These are phyloP conservation scores for Phytophthora fragariae DNA, from an alignment of 352 stramenopile species.

Conservation along the genomic window DNA sequence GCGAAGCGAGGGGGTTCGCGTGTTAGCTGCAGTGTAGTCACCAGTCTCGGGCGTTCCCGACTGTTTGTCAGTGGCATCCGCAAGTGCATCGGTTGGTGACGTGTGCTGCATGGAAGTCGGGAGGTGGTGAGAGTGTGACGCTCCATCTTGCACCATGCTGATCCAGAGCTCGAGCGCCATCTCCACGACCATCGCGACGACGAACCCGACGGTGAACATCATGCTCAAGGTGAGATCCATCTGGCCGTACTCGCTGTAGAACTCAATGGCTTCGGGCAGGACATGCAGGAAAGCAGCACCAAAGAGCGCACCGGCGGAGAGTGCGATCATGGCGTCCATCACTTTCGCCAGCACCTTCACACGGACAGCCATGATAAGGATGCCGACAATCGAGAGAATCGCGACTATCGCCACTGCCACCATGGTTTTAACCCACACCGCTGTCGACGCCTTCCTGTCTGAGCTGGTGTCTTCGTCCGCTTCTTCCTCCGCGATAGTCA, in stretches of 20 bases:
- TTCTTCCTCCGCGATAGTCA: conserved; percentile 38
- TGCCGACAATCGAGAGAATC: conserved; percentile 54
- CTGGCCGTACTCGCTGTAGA: conserved; percentile 62
- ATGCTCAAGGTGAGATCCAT: conserved; percentile 67
- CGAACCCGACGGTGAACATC: conserved; percentile 71
- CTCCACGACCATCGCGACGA: conserved; percentile 65
- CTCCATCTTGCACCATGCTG: conserved; percentile 39
- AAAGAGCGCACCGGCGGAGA: conserved; percentile 76
- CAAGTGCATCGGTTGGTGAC: conserved; percentile 11
- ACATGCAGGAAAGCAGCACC: conserved; percentile 82
- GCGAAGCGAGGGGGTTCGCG: not conserved
- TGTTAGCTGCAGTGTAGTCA: conserved; percentile 25
- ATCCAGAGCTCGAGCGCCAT: conserved; percentile 60
- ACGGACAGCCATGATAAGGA: conserved; percentile 46
- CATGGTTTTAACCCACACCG: conserved; percentile 55
- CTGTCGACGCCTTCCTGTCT: conserved; percentile 31
- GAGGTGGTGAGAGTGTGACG: conserved; percentile 31
- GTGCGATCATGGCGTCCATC: conserved; percentile 58
- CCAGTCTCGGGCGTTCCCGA: conserved; percentile 33
- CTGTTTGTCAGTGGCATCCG: conserved; percentile 28
- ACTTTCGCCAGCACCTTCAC: conserved; percentile 37
- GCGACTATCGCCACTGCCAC: conserved; percentile 43
- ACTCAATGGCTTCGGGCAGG: conserved; percentile 72
- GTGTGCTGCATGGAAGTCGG: conserved; percentile 40
- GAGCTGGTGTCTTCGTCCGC: conserved; percentile 20